Evolutionary conservation across 352 stramenopile genomes (phyloP).

Genomic region (Pythium guiyangense): DNA sequence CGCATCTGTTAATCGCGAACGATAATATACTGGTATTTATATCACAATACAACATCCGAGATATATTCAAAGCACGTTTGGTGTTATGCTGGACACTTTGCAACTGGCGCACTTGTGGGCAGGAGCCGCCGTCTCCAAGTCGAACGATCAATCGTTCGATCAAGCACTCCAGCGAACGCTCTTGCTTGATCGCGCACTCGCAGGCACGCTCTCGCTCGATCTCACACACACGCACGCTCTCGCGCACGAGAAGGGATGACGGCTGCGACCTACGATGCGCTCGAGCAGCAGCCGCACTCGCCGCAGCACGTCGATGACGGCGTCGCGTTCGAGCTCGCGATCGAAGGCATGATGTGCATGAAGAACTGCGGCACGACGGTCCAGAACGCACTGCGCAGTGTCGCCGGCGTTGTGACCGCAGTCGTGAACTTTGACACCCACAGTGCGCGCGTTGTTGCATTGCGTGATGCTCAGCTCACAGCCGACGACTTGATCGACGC

Average conservation of each 20-base stretch:
- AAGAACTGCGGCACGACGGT: conserved; percentile 94
- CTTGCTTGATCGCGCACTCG: too few relatives aligned
- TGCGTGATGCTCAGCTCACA: conserved; percentile 26
- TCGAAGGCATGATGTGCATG: conserved; percentile 95
- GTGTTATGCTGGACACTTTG: too few relatives aligned
- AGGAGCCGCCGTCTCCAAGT: too few relatives aligned
- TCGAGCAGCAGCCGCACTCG: background rate
- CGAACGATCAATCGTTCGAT: too few relatives aligned
- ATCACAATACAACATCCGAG: too few relatives aligned
- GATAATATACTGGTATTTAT: too few relatives aligned
- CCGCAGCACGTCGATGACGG: background rate
- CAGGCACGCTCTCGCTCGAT: too few relatives aligned
- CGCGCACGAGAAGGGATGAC: background rate
- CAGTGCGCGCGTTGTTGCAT: conserved; percentile 53
- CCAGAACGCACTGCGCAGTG: conserved; percentile 59
- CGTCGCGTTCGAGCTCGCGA: conserved; percentile 34
- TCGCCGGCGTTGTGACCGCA: conserved; percentile 66
- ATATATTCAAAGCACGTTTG: too few relatives aligned
- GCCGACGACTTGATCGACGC: conserved; percentile 60
- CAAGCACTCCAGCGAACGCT: too few relatives aligned
- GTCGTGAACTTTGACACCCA: conserved; percentile 61
- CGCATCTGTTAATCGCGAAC: too few relatives aligned
- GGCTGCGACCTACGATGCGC: background rate
- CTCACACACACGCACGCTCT: background rate
- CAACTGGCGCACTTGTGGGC: too few relatives aligned